These are phyloP conservation scores for Saccharomycopsis amapae DNA, from an alignment of 805 yeast species.

Conservation along the genomic window DNA sequence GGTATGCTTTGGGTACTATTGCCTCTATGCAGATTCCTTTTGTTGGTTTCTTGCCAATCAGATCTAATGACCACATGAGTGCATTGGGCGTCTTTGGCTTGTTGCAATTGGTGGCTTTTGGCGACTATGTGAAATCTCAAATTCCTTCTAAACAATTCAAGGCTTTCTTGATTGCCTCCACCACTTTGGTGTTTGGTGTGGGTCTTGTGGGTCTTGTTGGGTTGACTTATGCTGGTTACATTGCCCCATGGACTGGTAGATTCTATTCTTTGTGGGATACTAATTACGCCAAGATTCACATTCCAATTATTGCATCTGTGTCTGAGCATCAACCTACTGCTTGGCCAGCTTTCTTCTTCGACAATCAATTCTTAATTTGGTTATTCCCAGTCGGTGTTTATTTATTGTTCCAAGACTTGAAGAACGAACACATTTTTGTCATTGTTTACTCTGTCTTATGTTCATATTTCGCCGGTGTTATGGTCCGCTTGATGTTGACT, in stretches of 20 bases:
- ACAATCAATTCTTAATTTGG: constrained; percentile 90
- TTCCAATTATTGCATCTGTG: constrained; percentile 97
- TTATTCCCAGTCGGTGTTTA: constrained; percentile 97
- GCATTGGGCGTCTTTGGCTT: constrained; percentile 96
- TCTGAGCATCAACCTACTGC: constrained; percentile 99
- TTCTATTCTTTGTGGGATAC: constrained; percentile 99
- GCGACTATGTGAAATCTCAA: constrained; percentile 69
- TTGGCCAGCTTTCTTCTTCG: constrained; percentile 97
- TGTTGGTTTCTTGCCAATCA: constrained; percentile 94
- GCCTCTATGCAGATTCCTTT: constrained; percentile 99
- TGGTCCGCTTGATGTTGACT: constrained; percentile 96
- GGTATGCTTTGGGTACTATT: constrained; percentile 96
- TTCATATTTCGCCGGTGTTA: constrained; percentile 97
- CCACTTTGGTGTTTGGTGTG: constrained; percentile 45
- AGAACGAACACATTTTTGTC: constrained; percentile 88
- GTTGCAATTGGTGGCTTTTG: constrained; percentile 82
- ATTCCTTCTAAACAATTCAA: constrained; percentile 66
- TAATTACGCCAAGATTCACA: constrained; percentile 92
- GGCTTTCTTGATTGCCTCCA: constrained; percentile 55
- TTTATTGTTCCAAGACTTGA: constrained; percentile 79
- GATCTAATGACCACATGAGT: constrained; percentile 97
- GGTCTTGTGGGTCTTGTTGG: constrained; percentile 69
- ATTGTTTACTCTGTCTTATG: constrained; percentile 89
- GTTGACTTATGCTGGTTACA: constrained; percentile 83
- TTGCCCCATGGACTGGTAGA: constrained; percentile 99